Conservation (phyloP, 2,329 filamentous ascomycete genomes). For the Phialophora tarda region DNA sequence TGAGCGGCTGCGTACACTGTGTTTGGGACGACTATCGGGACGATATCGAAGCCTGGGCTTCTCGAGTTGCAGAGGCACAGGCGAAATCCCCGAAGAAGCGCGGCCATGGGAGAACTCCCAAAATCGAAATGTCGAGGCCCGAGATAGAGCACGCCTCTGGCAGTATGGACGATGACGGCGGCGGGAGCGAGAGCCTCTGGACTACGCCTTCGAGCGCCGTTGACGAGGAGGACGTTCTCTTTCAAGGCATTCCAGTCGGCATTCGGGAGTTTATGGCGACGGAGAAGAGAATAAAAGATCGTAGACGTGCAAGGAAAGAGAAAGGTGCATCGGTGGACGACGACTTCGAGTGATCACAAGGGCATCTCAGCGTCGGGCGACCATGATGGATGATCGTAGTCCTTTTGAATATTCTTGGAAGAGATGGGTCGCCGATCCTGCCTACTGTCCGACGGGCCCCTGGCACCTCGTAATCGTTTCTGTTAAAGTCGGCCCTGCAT, state of each 20-base stretch:
- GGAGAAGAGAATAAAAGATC: conserved; percentile 85
- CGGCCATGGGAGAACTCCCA: conserved; percentile 32
- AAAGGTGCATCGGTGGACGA: conserved; percentile 3
- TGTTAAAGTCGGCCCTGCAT: neutral
- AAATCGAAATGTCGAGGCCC: conserved; percentile 41
- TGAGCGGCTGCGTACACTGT: conserved; percentile 97
- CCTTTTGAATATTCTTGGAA: neutral
- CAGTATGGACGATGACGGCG: conserved; percentile 81
- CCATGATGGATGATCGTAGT: neutral
- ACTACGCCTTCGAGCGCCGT: conserved; percentile 45
- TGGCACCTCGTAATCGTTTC: neutral
- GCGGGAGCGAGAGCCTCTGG: conserved; percentile 75
- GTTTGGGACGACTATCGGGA: conserved; percentile 93
- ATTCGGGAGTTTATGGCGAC: conserved; percentile 97
- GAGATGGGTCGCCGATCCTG: neutral
- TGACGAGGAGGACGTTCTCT: conserved; percentile 64
- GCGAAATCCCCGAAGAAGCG: conserved; percentile 35
- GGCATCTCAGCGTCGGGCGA: neutral
- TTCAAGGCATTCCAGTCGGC: conserved; percentile 82
- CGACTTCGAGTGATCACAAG: neutral
- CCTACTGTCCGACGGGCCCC: no score
- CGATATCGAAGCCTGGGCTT: conserved; percentile 87
- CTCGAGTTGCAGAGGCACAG: conserved; percentile 68
- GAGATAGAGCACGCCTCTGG: conserved; percentile 57
- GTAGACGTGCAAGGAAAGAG: conserved; percentile 54